Percentiles rank a stretch among this genome's conserved stretches.
phyloP scores from a whole-genome alignment of 192 early-diverging fungal species.

The Coemansia sp. region DNA sequence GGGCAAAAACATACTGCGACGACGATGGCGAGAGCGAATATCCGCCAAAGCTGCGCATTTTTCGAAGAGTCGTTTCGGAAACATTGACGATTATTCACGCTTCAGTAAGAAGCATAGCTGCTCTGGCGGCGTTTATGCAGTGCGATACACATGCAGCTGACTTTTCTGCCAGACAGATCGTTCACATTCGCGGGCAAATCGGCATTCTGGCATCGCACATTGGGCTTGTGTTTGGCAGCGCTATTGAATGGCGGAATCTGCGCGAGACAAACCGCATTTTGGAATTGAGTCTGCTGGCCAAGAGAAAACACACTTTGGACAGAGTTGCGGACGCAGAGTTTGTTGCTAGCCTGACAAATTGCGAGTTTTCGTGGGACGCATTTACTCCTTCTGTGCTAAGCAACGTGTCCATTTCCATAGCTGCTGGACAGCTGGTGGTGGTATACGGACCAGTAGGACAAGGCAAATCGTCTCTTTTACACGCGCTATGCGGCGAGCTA shows the following conservation, averaged over 20 bases:
- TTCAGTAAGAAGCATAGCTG: not conserved
- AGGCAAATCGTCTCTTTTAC: conserved; percentile 62
- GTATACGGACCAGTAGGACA: conserved; percentile 58
- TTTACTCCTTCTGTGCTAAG: conserved; percentile 24
- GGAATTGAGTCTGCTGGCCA: conserved; percentile 12
- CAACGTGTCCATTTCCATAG: conserved; percentile 53
- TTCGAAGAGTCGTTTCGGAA: not conserved
- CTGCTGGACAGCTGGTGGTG: conserved; percentile 50
- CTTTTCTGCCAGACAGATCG: not conserved
- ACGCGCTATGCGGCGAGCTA: conserved; percentile 59
- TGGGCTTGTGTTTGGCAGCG: not conserved
- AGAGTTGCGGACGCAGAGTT: not conserved
- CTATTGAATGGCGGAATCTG: conserved; percentile 13
- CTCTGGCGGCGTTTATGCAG: conserved; percentile 3
- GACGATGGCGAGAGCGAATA: conserved; percentile 43
- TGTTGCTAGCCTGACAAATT: not conserved
- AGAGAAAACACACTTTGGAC: conserved; percentile 7
- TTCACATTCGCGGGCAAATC: conserved; percentile 4
- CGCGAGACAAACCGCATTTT: conserved; percentile 20
- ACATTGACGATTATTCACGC: not conserved
- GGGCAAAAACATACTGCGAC: conserved; percentile 61
- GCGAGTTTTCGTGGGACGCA: conserved; percentile 14
- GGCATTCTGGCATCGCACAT: conserved; percentile 6
- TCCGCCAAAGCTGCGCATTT: conserved; percentile 1
- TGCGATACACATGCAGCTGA: not conserved